phyloP scores from a whole-genome alignment of 371 early-diverging fungal genomes.

The Lichtheimia hyalospora region DNA sequence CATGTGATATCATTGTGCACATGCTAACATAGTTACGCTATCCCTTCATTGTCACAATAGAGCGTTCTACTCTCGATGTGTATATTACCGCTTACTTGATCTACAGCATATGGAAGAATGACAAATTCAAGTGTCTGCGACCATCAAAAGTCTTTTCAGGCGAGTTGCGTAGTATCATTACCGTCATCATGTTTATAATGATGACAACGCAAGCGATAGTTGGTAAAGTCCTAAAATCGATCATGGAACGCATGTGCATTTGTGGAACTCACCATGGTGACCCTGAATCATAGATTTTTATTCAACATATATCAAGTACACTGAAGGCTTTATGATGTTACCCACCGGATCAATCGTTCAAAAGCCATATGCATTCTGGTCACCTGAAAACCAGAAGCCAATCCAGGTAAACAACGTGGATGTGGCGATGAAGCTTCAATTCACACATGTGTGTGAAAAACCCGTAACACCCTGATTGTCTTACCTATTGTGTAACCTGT shows the following conservation, averaged over 20 bases:
- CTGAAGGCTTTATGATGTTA: constrained; percentile 35
- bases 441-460: not conserved
- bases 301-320: constrained; percentile 47
- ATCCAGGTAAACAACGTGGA: constrained; percentile 5
- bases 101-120: constrained; percentile 34
- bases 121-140: constrained; percentile 36
- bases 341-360: constrained; percentile 20
- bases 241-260: not conserved
- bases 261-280: not conserved
- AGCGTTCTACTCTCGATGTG: constrained; percentile 31
- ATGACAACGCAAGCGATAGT: constrained; percentile 41
- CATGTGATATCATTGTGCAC: not conserved
- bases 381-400: constrained; percentile 23
- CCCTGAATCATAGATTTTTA: constrained; percentile 21
- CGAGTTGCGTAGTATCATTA: constrained; percentile 47
- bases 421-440: too few relatives aligned
- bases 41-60: constrained; percentile 13
- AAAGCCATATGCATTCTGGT: constrained; percentile 44
- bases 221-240: constrained; percentile 32
- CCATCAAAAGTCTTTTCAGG: constrained; percentile 38
- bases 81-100: constrained; percentile 32
- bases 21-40: not conserved
- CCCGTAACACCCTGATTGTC: not conserved
- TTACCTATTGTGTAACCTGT: constrained; percentile 1
- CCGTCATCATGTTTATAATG: constrained; percentile 38